Percentiles rank a stretch among this genome's conserved stretches.
Evolutionary conservation across 805 yeast species (phyloP).

Genomic region (Metahyphopichia silvanorum): DNA sequence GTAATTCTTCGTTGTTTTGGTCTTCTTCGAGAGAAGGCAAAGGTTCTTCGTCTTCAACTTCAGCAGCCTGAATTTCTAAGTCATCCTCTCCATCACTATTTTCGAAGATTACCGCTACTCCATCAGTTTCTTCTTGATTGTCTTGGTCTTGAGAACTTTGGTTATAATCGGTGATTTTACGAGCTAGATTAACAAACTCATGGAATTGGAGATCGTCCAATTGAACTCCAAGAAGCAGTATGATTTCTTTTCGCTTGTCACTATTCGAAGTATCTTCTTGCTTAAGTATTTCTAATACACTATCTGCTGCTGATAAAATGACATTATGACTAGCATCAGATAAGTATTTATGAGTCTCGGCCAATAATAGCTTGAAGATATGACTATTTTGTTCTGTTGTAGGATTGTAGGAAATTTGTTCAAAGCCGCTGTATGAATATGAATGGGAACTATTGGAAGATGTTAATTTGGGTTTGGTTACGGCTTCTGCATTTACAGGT

Average conservation of each 20-base stretch:
- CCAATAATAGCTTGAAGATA: conserved; percentile 53
- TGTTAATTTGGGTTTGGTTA: conserved; percentile 12
- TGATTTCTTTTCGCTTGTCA: conserved; percentile 48
- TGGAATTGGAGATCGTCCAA: conserved; percentile 45
- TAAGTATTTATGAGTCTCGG: conserved; percentile 53
- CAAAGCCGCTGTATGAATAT: conserved; percentile 27
- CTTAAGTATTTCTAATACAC: conserved; percentile 53
- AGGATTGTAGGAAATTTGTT: conserved; percentile 61
- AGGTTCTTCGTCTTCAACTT: conserved; percentile 21
- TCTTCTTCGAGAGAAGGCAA: too few relatives aligned
- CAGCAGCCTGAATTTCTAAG: conserved; percentile 17
- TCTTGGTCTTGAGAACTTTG: conserved; percentile 9
- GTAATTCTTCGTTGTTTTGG: conserved; percentile 20
- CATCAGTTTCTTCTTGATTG: conserved; percentile 25
- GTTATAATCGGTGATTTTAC: conserved; percentile 51
- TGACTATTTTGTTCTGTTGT: conserved; percentile 48
- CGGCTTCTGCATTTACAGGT: conserved; percentile 8
- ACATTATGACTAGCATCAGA: conserved; percentile 79
- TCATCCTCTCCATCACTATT: conserved; percentile 33
- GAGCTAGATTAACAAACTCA: conserved; percentile 41
- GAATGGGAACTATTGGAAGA: conserved; percentile 9
- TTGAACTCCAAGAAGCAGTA: conserved; percentile 40
- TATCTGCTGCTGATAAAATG: conserved; percentile 68
- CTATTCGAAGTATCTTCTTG: conserved; percentile 40
- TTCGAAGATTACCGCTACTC: conserved; percentile 42